phyloP scores from a whole-genome alignment of 345 rosid species.

The Trapa incisa region DNA sequence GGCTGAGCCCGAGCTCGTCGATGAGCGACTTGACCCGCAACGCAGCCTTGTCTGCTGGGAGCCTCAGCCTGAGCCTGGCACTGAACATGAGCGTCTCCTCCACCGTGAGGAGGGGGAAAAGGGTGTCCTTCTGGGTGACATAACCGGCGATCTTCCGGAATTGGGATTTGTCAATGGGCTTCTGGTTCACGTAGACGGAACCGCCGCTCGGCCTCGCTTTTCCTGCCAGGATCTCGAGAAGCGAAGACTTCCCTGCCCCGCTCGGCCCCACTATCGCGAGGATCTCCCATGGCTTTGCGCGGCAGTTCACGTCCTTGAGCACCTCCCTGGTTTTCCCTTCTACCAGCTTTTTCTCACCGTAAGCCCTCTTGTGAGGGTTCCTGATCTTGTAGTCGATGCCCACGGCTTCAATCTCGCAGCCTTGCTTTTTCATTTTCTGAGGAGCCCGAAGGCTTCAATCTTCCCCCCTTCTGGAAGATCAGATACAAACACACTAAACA shows the following conservation, averaged over 20 bases:
- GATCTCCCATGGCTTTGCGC: conserved; percentile 88
- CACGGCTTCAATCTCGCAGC: conserved; percentile 74
- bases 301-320: conserved; percentile 59
- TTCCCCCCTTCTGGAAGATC: neutral
- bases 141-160: conserved; percentile 77
- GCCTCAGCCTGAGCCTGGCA: conserved; percentile 63
- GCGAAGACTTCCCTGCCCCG: conserved; percentile 87
- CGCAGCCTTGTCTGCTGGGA: conserved; percentile 36
- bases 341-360: conserved; percentile 14
- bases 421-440: conserved; percentile 59
- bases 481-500: neutral
- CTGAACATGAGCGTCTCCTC: conserved; percentile 89
- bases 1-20: conserved; percentile 73
- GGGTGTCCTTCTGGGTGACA: conserved; percentile 77
- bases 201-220: conserved; percentile 51
- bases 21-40: conserved; percentile 54
- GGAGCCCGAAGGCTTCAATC: neutral
- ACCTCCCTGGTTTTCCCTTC: conserved; percentile 33
- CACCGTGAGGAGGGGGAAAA: conserved; percentile 84
- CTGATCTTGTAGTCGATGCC: conserved; percentile 57
- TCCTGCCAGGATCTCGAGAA: conserved; percentile 74
- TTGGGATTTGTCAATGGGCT: conserved; percentile 40
- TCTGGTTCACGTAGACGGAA: conserved; percentile 48
- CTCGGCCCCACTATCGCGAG: conserved; percentile 92
- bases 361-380: conserved; percentile 17